Percentiles rank a stretch among this genome's conserved stretches.
Evolutionary conservation across 1,284 basidiomycete species (phyloP).

Genomic region (Ustilago vetiveriae): DNA sequence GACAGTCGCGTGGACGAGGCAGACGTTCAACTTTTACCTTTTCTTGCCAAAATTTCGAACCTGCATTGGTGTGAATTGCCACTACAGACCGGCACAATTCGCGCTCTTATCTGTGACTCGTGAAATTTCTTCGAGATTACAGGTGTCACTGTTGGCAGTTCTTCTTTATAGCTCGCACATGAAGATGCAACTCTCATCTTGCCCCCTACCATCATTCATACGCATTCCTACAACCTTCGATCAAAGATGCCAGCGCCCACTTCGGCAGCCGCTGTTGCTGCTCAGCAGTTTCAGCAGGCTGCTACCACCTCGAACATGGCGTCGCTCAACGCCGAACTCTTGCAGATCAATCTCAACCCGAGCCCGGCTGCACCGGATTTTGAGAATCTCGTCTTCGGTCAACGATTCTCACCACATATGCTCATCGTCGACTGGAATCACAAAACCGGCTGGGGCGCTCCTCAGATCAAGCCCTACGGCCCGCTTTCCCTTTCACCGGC

Average conservation of each 20-base stretch:
- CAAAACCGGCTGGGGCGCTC: slow-evolving; percentile 79
- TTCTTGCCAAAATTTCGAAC: too few species aligned
- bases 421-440: slow-evolving; percentile 82
- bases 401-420: slow-evolving; percentile 86
- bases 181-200: not conserved
- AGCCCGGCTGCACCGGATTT: slow-evolving; percentile 40
- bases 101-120: slow-evolving; percentile 8
- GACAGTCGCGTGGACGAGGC: not conserved
- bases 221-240: too few species aligned
- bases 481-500: slow-evolving; percentile 48
- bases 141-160: not conserved
- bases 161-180: not conserved
- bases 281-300: slow-evolving; percentile 15
- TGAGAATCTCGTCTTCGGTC: slow-evolving; percentile 70
- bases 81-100: not conserved
- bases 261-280: slow-evolving; percentile 5
- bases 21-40: too few species aligned
- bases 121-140: not conserved
- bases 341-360: slow-evolving; percentile 43
- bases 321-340: slow-evolving; percentile 44
- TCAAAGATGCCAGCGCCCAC: slow-evolving; percentile 33
- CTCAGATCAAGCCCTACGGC: slow-evolving; percentile 78
- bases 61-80: too few species aligned
- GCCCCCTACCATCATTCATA: not conserved
- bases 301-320: slow-evolving; percentile 32